Conservation (phyloP, 805 yeast genomes). For the Candida suzukii region DNA sequence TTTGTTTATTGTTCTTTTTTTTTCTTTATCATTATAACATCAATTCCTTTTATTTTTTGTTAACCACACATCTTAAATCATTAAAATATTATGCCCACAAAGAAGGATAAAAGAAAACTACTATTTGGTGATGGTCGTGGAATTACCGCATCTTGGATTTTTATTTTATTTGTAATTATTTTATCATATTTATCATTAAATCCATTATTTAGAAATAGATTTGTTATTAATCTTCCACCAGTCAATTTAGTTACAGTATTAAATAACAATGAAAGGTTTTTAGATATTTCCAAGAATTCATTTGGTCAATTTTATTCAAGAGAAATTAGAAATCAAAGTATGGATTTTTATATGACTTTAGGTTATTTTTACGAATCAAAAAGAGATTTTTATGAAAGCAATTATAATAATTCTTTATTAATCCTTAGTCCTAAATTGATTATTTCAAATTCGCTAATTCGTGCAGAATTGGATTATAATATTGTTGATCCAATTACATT, state of each 20-base stretch:
- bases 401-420: neutral
- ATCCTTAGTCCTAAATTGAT: neutral
- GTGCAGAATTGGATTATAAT: neutral
- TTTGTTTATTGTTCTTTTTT: too few relatives aligned
- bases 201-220: neutral
- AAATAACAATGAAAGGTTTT: neutral
- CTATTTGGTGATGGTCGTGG: too few relatives aligned
- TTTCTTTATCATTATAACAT: too few relatives aligned
- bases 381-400: neutral
- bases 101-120: too few relatives aligned
- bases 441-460: neutral
- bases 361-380: neutral
- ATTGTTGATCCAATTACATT: neutral
- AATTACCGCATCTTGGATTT: neutral
- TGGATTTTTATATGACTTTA: neutral
- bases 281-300: neutral
- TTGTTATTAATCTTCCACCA: neutral
- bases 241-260: neutral
- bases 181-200: neutral
- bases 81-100: too few relatives aligned
- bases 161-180: too few relatives aligned
- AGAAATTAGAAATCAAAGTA: neutral
- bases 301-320: neutral
- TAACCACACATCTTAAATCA: too few relatives aligned
- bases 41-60: too few relatives aligned